Percentiles rank a stretch among this genome's conserved stretches.
Conservation (phyloP, 2,329 filamentous ascomycete species). For the Ilyonectria mors-panacis region DNA sequence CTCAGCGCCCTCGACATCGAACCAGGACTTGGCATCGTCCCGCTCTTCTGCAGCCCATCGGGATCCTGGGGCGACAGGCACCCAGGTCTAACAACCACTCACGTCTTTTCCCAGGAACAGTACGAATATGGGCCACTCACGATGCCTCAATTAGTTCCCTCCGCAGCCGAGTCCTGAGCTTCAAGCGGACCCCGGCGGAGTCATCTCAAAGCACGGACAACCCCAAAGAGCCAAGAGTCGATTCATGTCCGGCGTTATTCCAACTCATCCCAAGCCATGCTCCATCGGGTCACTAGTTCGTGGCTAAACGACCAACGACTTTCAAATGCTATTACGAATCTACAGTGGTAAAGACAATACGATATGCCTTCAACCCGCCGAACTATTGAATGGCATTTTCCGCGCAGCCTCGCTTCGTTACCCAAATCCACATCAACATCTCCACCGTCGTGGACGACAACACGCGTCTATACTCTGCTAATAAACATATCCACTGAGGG, state of each 20-base stretch:
- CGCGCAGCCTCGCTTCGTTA: not conserved
- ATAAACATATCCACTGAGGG: not conserved
- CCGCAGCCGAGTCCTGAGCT: constrained; percentile 10
- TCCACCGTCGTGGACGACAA: not conserved
- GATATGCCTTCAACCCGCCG: not conserved
- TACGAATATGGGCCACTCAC: constrained; percentile 7
- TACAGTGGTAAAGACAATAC: not conserved
- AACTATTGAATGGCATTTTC: not conserved
- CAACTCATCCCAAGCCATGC: constrained; percentile 9
- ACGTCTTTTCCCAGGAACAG: constrained; percentile 22
- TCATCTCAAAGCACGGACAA: constrained; percentile 13
- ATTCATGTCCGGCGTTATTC: constrained; percentile 12
- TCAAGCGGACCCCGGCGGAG: constrained; percentile 15
- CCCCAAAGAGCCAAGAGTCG: constrained; percentile 22
- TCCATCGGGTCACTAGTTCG: constrained; percentile 2
- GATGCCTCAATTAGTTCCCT: constrained; percentile 16
- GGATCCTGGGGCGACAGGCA: constrained; percentile 35
- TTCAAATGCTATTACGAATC: not conserved
- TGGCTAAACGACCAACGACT: constrained; percentile 8
- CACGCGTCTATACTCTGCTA: not conserved
- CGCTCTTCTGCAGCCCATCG: constrained; percentile 31
- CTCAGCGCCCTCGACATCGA: constrained; percentile 27
- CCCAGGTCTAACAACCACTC: constrained; percentile 20
- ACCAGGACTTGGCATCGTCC: constrained; percentile 40
- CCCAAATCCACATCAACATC: constrained; percentile 1